A percentile compares a stretch with the other conserved stretches of the same genome.
phyloP scores from a whole-genome alignment of 1,139 yeast genomes.

The Lizanozyma gosingica region DNA sequence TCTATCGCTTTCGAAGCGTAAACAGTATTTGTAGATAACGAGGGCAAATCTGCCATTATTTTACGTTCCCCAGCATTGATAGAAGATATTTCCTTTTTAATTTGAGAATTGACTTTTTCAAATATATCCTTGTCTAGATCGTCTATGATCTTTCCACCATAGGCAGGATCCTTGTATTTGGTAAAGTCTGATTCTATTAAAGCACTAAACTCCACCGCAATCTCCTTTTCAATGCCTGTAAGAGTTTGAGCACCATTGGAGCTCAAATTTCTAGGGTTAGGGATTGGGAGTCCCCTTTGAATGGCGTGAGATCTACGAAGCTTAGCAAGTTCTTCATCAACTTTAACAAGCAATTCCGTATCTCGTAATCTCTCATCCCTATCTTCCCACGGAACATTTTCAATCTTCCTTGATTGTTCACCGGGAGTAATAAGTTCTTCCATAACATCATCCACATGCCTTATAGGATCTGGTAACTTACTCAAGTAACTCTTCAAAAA shows the following conservation, averaged over 20 bases:
- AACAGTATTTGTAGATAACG: neutral
- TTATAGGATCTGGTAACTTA: conserved; percentile 22
- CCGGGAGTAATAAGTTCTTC: no score
- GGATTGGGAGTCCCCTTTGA: conserved; percentile 43
- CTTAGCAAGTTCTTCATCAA: conserved; percentile 21
- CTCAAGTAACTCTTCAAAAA: conserved; percentile 11
- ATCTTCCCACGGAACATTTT: conserved; percentile 13
- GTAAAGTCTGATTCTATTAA: conserved; percentile 43
- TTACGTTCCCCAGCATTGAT: conserved; percentile 2
- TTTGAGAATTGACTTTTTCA: conserved; percentile 18
- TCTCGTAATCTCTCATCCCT: conserved; percentile 16
- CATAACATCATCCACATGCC: conserved; percentile 13
- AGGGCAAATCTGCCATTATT: neutral
- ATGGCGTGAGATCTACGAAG: conserved; percentile 41
- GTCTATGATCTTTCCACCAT: conserved; percentile 16
- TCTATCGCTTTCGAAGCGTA: neutral
- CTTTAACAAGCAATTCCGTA: conserved; percentile 15
- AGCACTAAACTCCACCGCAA: conserved; percentile 26
- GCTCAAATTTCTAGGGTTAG: conserved; percentile 19
- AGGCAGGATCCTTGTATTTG: conserved; percentile 19
- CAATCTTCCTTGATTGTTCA: no score
- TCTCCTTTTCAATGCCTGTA: conserved; percentile 12
- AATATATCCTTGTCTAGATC: conserved; percentile 34
- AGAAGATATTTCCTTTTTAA: conserved; percentile 16
- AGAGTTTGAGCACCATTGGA: conserved; percentile 3